Percentiles rank a stretch among this genome's conserved stretches.
Evolutionary conservation across 1,284 basidiomycete genomes (phyloP).

Genomic region (Ceratobasidium sp.): DNA sequence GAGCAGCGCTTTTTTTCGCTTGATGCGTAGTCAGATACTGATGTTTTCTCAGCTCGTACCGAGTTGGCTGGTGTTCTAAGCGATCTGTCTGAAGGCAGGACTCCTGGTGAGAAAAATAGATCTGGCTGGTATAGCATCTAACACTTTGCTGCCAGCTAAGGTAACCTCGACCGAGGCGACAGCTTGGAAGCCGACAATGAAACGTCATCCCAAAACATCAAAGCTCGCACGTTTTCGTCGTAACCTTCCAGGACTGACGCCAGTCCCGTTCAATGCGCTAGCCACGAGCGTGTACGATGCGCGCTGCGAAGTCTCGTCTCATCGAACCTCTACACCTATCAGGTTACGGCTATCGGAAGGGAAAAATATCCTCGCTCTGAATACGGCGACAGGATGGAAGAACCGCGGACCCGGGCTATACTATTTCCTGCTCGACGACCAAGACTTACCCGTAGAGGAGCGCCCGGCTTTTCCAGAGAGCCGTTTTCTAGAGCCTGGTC

Average conservation of each 20-base stretch:
- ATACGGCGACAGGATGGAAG: neutral
- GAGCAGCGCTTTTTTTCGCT: neutral
- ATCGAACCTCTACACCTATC: neutral
- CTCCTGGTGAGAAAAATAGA: neutral
- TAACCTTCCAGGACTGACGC: neutral
- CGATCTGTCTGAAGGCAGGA: neutral
- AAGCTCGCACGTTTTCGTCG: constrained; percentile 15
- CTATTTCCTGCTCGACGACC: constrained; percentile 6
- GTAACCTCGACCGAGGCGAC: neutral
- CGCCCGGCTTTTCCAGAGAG: neutral
- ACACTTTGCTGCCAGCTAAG: neutral
- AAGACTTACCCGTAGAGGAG: neutral
- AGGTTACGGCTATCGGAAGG: neutral
- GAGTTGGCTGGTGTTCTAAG: neutral
- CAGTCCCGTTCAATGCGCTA: neutral
- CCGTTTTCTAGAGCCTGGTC: neutral
- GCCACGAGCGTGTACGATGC: constrained; percentile 16
- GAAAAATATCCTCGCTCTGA: neutral
- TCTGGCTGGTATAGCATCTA: neutral
- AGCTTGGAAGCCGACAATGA: neutral
- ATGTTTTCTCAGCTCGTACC: neutral
- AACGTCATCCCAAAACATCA: constrained; percentile 19
- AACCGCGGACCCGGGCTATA: neutral
- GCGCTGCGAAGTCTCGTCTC: constrained; percentile 14
- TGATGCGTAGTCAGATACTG: neutral